phyloP scores from a whole-genome alignment of 2,329 filamentous ascomycete species.

The Cercospora janseana region DNA sequence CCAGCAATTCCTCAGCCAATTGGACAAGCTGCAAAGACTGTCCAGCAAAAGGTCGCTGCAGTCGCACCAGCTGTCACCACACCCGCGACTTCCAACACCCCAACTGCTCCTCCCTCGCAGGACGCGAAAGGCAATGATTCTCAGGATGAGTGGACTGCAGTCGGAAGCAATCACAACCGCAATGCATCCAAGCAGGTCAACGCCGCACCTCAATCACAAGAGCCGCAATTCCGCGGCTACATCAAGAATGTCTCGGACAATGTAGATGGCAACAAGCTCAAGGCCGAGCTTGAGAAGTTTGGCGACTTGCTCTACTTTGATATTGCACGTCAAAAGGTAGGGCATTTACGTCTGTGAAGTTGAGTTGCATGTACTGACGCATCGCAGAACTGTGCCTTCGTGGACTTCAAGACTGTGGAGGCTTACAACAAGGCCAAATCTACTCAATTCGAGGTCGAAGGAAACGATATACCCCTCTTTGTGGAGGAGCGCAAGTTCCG shows the following conservation, averaged over 20 bases:
- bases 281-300: slow-evolving; percentile 66
- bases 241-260: slow-evolving; percentile 95
- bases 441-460: slow-evolving; percentile 75
- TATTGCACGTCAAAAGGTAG: slow-evolving; percentile 71
- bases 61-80: slow-evolving; percentile 30
- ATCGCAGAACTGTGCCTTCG: slow-evolving; percentile 86
- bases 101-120: slow-evolving; percentile 38
- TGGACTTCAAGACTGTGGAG: slow-evolving; percentile 80
- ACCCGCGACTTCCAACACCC: slow-evolving; percentile 25
- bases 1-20: slow-evolving; percentile 37
- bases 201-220: slow-evolving; percentile 64
- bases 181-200: slow-evolving; percentile 66
- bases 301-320: slow-evolving; percentile 64
- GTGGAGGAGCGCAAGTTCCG: slow-evolving; percentile 82
- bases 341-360: slow-evolving; percentile 18
- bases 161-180: slow-evolving; percentile 73
- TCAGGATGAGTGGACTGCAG: slow-evolving; percentile 85
- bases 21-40: slow-evolving; percentile 27
- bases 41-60: slow-evolving; percentile 25
- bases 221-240: slow-evolving; percentile 77
- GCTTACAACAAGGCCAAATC: slow-evolving; percentile 79
- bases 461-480: slow-evolving; percentile 77
- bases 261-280: slow-evolving; percentile 72
- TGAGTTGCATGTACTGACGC: not conserved
- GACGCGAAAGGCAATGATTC: slow-evolving; percentile 46